A percentile compares a stretch with the other conserved stretches of the same genome.
Conservation (phyloP, 2,329 filamentous ascomycete genomes). For the Keithomyces neogunnii region DNA sequence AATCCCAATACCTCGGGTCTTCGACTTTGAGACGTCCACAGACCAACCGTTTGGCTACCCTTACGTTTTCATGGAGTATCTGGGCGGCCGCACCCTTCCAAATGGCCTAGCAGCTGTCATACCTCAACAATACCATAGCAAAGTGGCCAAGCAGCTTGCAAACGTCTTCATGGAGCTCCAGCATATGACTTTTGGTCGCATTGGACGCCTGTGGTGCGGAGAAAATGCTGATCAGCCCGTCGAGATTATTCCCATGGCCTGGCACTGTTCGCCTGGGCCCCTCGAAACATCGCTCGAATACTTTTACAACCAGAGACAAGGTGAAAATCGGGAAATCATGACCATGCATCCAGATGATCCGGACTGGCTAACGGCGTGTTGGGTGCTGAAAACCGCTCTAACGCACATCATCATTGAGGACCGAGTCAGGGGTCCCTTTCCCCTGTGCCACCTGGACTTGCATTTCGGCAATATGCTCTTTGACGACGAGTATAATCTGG, state of each 20-base stretch:
- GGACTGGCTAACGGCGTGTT: conserved; percentile 22
- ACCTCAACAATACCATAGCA: conserved; percentile 11
- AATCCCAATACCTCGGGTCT: conserved; percentile 15
- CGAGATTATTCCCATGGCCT: conserved; percentile 15
- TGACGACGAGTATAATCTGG: conserved; percentile 30
- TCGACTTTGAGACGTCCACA: conserved; percentile 12
- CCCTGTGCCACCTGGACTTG: conserved; percentile 24
- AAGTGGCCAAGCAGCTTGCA: conserved; percentile 17
- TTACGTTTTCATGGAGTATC: conserved; percentile 17
- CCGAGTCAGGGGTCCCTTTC: conserved; percentile 24
- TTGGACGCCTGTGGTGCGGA: conserved; percentile 19
- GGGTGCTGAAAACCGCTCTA: conserved; percentile 20
- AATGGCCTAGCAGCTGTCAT: conserved; percentile 10
- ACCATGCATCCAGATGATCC: conserved; percentile 14
- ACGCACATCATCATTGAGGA: conserved; percentile 20
- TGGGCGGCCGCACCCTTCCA: conserved; percentile 11
- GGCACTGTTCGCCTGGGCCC: conserved; percentile 15
- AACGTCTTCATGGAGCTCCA: conserved; percentile 16
- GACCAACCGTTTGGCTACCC: conserved; percentile 17
- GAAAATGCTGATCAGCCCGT: conserved; percentile 14
- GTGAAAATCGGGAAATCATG: conserved; percentile 14
- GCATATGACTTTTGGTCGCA: conserved; percentile 15
- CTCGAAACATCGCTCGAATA: conserved; percentile 20
- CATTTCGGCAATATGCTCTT: conserved; percentile 32
- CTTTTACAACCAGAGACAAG: conserved; percentile 18